Conservation (phyloP, 805 yeast genomes). For the Pichia manshurica region DNA sequence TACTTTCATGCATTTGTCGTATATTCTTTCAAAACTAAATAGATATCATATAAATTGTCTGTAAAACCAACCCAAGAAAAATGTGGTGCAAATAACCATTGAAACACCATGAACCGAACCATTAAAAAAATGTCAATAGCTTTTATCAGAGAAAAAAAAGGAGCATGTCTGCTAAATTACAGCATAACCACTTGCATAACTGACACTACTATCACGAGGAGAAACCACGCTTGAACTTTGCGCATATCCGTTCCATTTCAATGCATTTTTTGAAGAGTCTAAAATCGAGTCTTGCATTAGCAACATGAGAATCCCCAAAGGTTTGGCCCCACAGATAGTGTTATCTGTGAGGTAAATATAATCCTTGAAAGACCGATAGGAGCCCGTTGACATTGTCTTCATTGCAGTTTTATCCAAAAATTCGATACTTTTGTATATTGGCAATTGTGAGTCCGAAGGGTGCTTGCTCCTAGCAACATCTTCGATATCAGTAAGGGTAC, state of each 20-base stretch:
- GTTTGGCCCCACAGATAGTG: slow-evolving; percentile 91
- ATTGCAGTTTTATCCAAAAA: slow-evolving; percentile 66
- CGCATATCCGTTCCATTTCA: slow-evolving; percentile 73
- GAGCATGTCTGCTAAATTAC: neutral
- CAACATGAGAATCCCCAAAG: slow-evolving; percentile 59
- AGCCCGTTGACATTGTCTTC: slow-evolving; percentile 51
- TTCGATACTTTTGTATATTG: slow-evolving; percentile 68
- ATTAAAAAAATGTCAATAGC: too few species aligned
- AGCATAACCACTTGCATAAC: slow-evolving; percentile 80
- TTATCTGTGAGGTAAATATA: slow-evolving; percentile 72
- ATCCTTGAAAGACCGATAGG: slow-evolving; percentile 52
- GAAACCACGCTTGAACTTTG: slow-evolving; percentile 59
- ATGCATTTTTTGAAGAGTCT: slow-evolving; percentile 26
- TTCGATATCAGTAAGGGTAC: slow-evolving; percentile 20
- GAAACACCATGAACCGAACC: too few species aligned
- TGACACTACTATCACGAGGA: slow-evolving; percentile 70
- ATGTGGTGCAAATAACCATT: too few species aligned
- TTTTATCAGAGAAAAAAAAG: too few species aligned
- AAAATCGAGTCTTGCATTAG: slow-evolving; percentile 36
- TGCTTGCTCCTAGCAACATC: slow-evolving; percentile 11
- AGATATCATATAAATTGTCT: too few species aligned
- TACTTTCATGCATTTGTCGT: too few species aligned
- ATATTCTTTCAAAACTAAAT: too few species aligned
- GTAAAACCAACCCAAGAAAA: too few species aligned
- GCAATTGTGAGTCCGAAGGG: slow-evolving; percentile 1